These are phyloP conservation scores for Malassezia restricta DNA, from an alignment of 1,284 basidiomycete species.

Conservation along the genomic window DNA sequence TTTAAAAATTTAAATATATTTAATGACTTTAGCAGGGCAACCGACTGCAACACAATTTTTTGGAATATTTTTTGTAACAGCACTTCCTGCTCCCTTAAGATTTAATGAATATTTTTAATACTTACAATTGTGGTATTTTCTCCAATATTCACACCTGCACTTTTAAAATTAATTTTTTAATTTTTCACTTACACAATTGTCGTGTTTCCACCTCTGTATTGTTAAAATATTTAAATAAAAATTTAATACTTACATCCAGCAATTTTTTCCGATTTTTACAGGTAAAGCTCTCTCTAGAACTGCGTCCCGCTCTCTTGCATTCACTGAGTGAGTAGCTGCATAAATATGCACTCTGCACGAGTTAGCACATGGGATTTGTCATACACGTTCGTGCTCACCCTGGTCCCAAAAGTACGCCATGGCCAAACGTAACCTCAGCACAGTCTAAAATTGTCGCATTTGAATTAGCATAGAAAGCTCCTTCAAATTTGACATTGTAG, in stretches of 20 bases:
- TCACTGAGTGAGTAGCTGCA: conserved; percentile 20
- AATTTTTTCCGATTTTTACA: conserved; percentile 19
- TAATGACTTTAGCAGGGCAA: conserved; percentile 16
- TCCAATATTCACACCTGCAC: conserved; percentile 17
- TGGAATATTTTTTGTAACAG: conserved; percentile 19
- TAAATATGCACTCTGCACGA: conserved; percentile 20
- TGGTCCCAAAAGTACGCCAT: conserved; percentile 23
- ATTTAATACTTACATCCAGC: conserved; percentile 17
- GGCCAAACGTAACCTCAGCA: conserved; percentile 21
- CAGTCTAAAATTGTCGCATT: conserved; percentile 24
- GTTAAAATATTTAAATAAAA: neutral
- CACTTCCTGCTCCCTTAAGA: conserved; percentile 15
- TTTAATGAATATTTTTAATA: neutral
- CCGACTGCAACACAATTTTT: conserved; percentile 17
- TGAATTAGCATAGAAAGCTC: conserved; percentile 23
- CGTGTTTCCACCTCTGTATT: conserved; percentile 11
- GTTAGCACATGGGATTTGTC: neutral
- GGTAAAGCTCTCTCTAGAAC: conserved; percentile 24
- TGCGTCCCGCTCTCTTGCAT: conserved; percentile 16
- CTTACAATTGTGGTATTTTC: conserved; percentile 18
- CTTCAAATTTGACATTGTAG: conserved; percentile 25
- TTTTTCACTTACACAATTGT: conserved; percentile 11
- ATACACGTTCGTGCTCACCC: conserved; percentile 1
- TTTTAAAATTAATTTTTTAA: conserved; percentile 4
- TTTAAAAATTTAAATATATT: conserved; percentile 1